phyloP scores from a whole-genome alignment of 2,329 filamentous ascomycete genomes.

The Meredithiella fracta region DNA sequence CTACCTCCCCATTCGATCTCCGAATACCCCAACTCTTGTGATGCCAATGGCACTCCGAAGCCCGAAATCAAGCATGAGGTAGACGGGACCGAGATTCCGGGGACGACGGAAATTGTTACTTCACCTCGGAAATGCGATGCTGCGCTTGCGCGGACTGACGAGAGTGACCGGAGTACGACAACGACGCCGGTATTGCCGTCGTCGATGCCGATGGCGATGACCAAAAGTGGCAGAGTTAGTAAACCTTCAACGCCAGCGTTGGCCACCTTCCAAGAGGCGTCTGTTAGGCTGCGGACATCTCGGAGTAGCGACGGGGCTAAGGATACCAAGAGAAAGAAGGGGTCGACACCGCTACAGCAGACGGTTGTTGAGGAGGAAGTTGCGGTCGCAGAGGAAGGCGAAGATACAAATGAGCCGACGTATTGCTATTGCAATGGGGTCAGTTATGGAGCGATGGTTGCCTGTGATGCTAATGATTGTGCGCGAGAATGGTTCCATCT shows the following conservation, averaged over 20 bases:
- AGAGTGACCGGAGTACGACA: conserved; percentile 17
- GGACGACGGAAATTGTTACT: not conserved
- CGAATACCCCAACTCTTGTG: conserved; percentile 17
- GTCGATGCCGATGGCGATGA: conserved; percentile 33
- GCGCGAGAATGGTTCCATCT: conserved; percentile 71
- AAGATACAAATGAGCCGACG: conserved; percentile 53
- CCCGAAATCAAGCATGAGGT: conserved; percentile 25
- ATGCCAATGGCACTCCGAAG: conserved; percentile 19
- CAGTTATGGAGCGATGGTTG: conserved; percentile 74
- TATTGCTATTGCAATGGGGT: conserved; percentile 71
- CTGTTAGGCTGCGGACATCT: conserved; percentile 33
- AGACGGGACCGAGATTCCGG: conserved; percentile 31
- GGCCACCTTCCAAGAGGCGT: conserved; percentile 40
- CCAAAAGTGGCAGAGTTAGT: conserved; percentile 49
- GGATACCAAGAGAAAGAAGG: conserved; percentile 13
- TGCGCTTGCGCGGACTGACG: conserved; percentile 2
- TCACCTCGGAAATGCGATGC: conserved; percentile 13
- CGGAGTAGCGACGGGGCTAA: conserved; percentile 25
- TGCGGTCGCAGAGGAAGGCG: conserved; percentile 22
- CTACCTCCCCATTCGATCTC: conserved; percentile 13
- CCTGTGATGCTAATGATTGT: conserved; percentile 58
- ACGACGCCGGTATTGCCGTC: conserved; percentile 27
- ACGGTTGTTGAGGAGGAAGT: conserved; percentile 15
- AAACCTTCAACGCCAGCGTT: conserved; percentile 50
- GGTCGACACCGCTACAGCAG: conserved; percentile 8